phyloP scores from a whole-genome alignment of 2,329 filamentous ascomycete species.

The Colletotrichum shisoi region DNA sequence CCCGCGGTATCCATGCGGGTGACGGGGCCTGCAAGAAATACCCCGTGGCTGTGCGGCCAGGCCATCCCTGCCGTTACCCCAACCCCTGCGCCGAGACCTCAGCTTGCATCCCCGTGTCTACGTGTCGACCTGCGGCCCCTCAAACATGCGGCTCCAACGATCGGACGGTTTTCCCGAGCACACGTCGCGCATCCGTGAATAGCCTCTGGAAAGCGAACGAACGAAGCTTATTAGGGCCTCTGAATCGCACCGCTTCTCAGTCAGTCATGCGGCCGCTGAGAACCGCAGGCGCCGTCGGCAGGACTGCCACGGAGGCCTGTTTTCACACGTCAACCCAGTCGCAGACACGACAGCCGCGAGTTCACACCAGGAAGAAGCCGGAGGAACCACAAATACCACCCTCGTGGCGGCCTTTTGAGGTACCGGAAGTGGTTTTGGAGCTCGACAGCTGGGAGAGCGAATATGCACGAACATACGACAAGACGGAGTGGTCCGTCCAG shows the following conservation, averaged over 20 bases:
- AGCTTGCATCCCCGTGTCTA: slow-evolving; percentile 14
- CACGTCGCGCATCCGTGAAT: slow-evolving; percentile 17
- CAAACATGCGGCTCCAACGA: slow-evolving; percentile 28
- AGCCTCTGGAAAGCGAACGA: slow-evolving; percentile 8
- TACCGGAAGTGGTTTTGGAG: slow-evolving; percentile 58
- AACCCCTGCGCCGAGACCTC: slow-evolving; percentile 24
- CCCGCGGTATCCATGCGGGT: slow-evolving; percentile 34
- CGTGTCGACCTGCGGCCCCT: slow-evolving; percentile 15
- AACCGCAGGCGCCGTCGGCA: slow-evolving; percentile 11
- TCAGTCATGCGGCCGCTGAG: slow-evolving; percentile 18
- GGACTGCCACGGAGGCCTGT: background rate
- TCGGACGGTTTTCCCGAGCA: slow-evolving; percentile 29
- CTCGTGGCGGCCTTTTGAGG: slow-evolving; percentile 42
- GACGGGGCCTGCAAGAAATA: slow-evolving; percentile 33
- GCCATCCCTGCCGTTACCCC: slow-evolving; percentile 29
- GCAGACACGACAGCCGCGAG: background rate
- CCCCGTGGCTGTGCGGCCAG: slow-evolving; percentile 35
- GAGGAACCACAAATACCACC: slow-evolving; percentile 12
- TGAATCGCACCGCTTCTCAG: background rate
- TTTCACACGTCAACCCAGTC: slow-evolving; percentile 22
- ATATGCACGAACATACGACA: slow-evolving; percentile 54
- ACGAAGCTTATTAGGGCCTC: background rate
- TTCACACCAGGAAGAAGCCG: slow-evolving; percentile 31
- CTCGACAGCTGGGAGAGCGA: slow-evolving; percentile 59
- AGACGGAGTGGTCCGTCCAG: slow-evolving; percentile 49